A percentile compares a stretch with the other conserved stretches of the same genome.
phyloP scores from a whole-genome alignment of 345 rosid species.

The Leavenworthia alabamica region DNA sequence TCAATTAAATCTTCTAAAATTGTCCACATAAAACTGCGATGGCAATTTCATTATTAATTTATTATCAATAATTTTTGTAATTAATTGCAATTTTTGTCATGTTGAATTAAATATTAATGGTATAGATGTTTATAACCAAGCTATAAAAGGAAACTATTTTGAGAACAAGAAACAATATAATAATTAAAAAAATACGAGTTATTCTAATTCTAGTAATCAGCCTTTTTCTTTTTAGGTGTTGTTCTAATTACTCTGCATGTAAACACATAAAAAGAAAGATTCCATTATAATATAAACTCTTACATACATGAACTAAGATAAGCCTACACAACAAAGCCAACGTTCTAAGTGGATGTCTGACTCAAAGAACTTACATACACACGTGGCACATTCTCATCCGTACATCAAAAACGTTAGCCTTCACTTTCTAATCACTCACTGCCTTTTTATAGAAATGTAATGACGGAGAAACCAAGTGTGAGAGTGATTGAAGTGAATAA shows the following conservation, averaged over 20 bases:
- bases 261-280: slow-evolving; percentile 3
- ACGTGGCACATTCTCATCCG: slow-evolving; percentile 24
- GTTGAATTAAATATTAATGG: no score
- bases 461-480: slow-evolving; percentile 30
- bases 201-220: neutral
- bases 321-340: slow-evolving; percentile 7
- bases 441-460: slow-evolving; percentile 12
- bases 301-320: neutral
- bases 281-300: neutral
- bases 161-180: neutral
- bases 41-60: no score
- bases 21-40: no score
- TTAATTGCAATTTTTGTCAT: no score
- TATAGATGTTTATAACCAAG: no score
- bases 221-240: neutral
- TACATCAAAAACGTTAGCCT: slow-evolving; percentile 1
- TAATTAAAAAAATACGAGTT: neutral
- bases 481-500: slow-evolving; percentile 15
- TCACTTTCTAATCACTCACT: neutral
- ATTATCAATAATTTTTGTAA: no score
- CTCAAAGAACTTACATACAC: slow-evolving; percentile 24
- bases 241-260: neutral
- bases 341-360: slow-evolving; percentile 10
- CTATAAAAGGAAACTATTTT: neutral
- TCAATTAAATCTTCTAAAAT: no score